These are phyloP conservation scores for Coniferiporia sulphurascens DNA, from an alignment of 1,284 basidiomycete species.

Conservation along the genomic window DNA sequence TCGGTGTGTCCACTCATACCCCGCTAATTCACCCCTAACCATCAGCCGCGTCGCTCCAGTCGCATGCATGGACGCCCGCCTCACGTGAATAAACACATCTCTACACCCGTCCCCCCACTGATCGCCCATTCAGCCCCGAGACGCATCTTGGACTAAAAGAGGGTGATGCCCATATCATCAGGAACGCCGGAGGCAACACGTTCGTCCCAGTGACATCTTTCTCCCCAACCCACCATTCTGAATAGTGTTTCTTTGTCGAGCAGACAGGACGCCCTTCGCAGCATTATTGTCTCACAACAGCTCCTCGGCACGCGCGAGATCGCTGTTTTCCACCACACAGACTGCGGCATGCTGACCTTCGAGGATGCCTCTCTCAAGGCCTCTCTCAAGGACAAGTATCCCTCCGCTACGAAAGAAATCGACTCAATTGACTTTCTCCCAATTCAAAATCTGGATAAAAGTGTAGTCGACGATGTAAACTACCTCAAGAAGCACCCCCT, in stretches of 20 bases:
- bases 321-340: slow-evolving; percentile 62
- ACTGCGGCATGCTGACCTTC: slow-evolving; percentile 65
- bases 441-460: slow-evolving; percentile 48
- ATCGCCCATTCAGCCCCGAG: slow-evolving; percentile 38
- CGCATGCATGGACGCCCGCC: slow-evolving; percentile 67
- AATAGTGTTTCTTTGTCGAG: slow-evolving; percentile 3
- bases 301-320: slow-evolving; percentile 63
- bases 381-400: slow-evolving; percentile 45
- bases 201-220: slow-evolving; percentile 30
- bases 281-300: slow-evolving; percentile 63
- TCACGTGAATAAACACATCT: slow-evolving; percentile 32
- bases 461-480: slow-evolving; percentile 51
- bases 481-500: slow-evolving; percentile 53
- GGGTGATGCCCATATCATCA: slow-evolving; percentile 65
- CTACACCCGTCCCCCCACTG: background rate
- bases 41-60: slow-evolving; percentile 31
- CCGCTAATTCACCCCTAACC: background rate
- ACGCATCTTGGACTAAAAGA: slow-evolving; percentile 55
- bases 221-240: background rate
- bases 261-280: slow-evolving; percentile 59
- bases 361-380: slow-evolving; percentile 44
- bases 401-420: slow-evolving; percentile 37
- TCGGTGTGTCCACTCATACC: slow-evolving; percentile 30
- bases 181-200: slow-evolving; percentile 63
- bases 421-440: slow-evolving; percentile 56